phyloP scores from a whole-genome alignment of 306 rosid genomes.

The Quercus dentata region DNA sequence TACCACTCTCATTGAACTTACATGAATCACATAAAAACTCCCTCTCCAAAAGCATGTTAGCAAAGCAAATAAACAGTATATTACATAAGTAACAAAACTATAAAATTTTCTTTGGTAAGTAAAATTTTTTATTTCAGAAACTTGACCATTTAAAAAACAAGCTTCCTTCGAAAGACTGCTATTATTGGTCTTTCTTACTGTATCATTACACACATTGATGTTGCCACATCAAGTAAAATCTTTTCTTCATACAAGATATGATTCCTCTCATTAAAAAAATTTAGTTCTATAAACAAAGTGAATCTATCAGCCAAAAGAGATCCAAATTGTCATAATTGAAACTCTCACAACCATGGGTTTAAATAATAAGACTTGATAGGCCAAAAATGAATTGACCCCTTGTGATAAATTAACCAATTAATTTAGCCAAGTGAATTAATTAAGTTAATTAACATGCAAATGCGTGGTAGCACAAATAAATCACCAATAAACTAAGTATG shows the following conservation, averaged over 20 bases:
- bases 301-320: no score
- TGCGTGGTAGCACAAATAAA: no score
- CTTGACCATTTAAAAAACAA: background rate
- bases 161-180: background rate
- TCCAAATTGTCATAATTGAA: background rate
- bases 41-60: background rate
- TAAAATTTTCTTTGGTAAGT: no score
- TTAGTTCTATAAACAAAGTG: no score
- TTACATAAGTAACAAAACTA: no score
- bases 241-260: background rate
- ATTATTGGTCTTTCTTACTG: background rate
- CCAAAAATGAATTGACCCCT: no score
- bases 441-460: no score
- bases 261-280: no score
- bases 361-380: background rate
- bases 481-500: no score
- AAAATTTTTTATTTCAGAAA: background rate
- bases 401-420: no score
- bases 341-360: background rate
- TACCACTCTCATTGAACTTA: background rate
- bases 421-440: no score
- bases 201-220: no score
- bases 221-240: background rate
- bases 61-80: background rate
- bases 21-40: background rate